Percentiles rank a stretch among this genome's conserved stretches.
Evolutionary conservation across 1,139 yeast species (phyloP).

Genomic region (Scheffersomyces quercinus): DNA sequence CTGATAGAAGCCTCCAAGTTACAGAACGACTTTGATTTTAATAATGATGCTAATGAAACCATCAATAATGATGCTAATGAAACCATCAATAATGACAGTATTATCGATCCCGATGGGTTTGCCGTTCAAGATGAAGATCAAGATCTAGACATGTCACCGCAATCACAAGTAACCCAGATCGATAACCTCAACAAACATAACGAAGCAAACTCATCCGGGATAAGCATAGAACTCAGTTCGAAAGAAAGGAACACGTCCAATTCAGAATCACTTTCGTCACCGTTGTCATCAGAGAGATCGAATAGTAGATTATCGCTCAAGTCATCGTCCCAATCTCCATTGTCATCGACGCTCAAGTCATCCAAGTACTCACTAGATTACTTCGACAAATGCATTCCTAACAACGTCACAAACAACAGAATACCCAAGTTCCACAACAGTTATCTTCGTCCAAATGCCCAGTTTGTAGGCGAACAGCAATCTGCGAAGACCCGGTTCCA

Average conservation of each 20-base stretch:
- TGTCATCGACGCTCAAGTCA: not conserved
- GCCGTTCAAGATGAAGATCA: no score
- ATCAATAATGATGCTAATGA: not conserved
- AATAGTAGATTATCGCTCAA: not conserved
- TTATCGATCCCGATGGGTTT: not conserved
- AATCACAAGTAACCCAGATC: no score
- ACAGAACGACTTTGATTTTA: no score
- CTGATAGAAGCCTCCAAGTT: no score
- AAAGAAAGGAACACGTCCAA: no score
- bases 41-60: not conserved
- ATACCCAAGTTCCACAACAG: conserved; percentile 26
- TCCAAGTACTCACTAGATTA: not conserved
- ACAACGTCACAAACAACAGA: conserved; percentile 2
- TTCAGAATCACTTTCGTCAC: not conserved
- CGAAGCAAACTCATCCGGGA: no score
- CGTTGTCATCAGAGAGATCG: not conserved
- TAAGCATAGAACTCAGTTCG: no score
- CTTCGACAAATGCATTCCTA: not conserved
- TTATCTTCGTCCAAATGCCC: conserved; percentile 62
- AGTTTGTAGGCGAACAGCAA: conserved; percentile 70
- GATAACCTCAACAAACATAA: no score
- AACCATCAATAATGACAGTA: not conserved
- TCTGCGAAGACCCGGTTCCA: conserved; percentile 69
- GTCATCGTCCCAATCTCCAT: not conserved
- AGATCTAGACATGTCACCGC: no score